A percentile compares a stretch with the other conserved stretches of the same genome.
phyloP scores from a whole-genome alignment of 1,284 basidiomycete genomes.

The Kwoniella shivajii region DNA sequence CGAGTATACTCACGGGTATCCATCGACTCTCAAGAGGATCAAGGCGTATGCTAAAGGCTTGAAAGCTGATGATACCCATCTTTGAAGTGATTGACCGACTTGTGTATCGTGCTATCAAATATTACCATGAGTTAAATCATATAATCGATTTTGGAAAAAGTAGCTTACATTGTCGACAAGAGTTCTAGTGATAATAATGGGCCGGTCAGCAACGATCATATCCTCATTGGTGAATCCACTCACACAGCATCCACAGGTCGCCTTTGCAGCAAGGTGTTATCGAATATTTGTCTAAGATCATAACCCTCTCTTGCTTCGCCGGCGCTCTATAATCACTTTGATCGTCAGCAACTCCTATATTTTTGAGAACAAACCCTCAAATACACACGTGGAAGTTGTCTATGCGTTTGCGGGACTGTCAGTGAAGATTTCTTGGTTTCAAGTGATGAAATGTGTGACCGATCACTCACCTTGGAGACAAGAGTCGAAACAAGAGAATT shows the following conservation, averaged over 20 bases:
- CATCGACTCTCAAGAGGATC: conserved; percentile 76
- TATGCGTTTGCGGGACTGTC: neutral
- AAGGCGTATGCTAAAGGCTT: conserved; percentile 73
- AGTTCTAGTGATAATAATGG: conserved; percentile 41
- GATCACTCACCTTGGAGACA: conserved; percentile 56
- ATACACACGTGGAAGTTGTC: conserved; percentile 58
- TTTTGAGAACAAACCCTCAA: neutral
- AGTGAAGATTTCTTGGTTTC: neutral
- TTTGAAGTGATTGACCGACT: conserved; percentile 60
- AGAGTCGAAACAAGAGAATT: conserved; percentile 63
- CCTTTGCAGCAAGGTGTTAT: conserved; percentile 60
- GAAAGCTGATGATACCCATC: conserved; percentile 60
- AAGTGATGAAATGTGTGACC: neutral
- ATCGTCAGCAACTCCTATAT: neutral
- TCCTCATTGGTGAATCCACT: conserved; percentile 20
- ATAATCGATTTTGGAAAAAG: too few relatives aligned
- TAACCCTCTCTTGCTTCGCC: conserved; percentile 57
- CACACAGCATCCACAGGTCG: conserved; percentile 62
- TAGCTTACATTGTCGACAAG: conserved; percentile 58
- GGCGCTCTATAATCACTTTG: conserved; percentile 43
- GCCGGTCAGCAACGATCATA: neutral
- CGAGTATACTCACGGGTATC: conserved; percentile 71
- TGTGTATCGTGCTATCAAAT: conserved; percentile 57
- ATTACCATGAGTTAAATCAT: neutral
- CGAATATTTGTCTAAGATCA: conserved; percentile 61